Evolutionary conservation across 495 filamentous ascomycete genomes (phyloP).

Genomic region (Xylaria palmicola): DNA sequence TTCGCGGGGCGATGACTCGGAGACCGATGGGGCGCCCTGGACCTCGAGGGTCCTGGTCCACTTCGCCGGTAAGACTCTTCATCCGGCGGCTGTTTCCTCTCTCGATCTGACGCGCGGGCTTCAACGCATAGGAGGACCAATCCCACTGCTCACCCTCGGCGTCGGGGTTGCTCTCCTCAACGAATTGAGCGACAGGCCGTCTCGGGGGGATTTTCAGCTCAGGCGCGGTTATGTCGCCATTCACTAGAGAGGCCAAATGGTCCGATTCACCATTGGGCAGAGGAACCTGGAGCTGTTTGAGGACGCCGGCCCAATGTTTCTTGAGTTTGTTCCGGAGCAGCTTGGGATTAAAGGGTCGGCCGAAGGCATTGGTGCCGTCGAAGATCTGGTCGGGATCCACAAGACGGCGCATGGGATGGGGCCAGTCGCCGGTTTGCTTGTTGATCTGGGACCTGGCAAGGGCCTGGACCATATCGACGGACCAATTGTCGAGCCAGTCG

Average conservation of each 20-base stretch:
- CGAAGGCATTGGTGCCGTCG: conserved; percentile 64
- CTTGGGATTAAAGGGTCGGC: conserved; percentile 50
- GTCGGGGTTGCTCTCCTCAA: background rate
- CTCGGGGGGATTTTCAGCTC: conserved; percentile 31
- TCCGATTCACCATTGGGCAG: conserved; percentile 65
- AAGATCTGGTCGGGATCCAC: conserved; percentile 47
- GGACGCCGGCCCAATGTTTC: conserved; percentile 57
- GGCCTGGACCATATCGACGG: conserved; percentile 31
- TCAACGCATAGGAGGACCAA: conserved; percentile 22
- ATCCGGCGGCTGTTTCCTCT: conserved; percentile 21
- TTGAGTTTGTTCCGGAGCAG: conserved; percentile 58
- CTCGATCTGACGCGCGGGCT: conserved; percentile 24
- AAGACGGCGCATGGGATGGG: conserved; percentile 41
- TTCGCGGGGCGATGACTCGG: conserved; percentile 20
- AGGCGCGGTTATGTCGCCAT: conserved; percentile 50
- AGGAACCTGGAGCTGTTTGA: conserved; percentile 67
- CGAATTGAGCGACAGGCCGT: conserved; percentile 21
- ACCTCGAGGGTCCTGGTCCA: conserved; percentile 36
- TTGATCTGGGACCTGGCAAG: conserved; percentile 32
- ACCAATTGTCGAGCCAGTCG: conserved; percentile 48
- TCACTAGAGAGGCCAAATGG: conserved; percentile 56
- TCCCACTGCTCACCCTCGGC: conserved; percentile 9
- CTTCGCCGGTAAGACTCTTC: conserved; percentile 37
- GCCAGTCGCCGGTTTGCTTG: conserved; percentile 24
- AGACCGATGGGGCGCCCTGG: conserved; percentile 30